Base-by-base conservation (phyloP, 345 rosid genomes). In the Citrus maxima region DNA sequence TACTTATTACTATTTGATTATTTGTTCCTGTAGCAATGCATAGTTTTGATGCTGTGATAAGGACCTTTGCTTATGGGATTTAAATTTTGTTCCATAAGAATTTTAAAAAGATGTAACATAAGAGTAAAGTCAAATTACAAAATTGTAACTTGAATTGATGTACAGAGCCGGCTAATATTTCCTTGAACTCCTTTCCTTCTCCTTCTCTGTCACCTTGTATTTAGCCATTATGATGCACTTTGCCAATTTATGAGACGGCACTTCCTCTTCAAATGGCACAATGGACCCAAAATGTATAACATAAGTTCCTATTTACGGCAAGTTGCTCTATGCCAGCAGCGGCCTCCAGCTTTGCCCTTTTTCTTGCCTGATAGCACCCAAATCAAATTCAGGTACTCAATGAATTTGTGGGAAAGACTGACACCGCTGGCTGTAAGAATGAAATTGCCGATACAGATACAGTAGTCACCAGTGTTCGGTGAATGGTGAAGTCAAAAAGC, bases 291-390 rank as follows among this genome's bases (percentile, higher is more conserved):
- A 86, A 2, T 82, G 79, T 4, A 76, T 56, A 10, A 37, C 40
- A 40, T 82, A 79, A 0, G 81, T 77, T 0, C 79, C 76, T 13
- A 79, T 24, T 21, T 27, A 55, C 8, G 79, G 75, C 85, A 84
- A 78, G 24, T 51, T 56, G 70, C 80, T 86, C 51, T 72, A 72
- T n/a, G 70, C 79, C 1, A 25, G 74, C 67, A 85, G 4, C 27
- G 86, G 84, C 83, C 77, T 84, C 83, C 85, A 77, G 54, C 42
- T 61, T 72, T 81, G 22, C 89, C 88, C 42, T 69, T 46, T 24
- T 76, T 90, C 80, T 73, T 85, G 73, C 82, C 86, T 38, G 85
- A 63, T 64, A 84, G 56, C 74, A 85, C 81, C 85, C 87, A 83
- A 76, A 89, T 82, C 78, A 82, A 58, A 74, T 85, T 73, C 28